Evolutionary conservation across 2,329 filamentous ascomycete species (phyloP), one percentile per base, ranked within the genome.

Genomic region (Capronia epimyces): DNA sequence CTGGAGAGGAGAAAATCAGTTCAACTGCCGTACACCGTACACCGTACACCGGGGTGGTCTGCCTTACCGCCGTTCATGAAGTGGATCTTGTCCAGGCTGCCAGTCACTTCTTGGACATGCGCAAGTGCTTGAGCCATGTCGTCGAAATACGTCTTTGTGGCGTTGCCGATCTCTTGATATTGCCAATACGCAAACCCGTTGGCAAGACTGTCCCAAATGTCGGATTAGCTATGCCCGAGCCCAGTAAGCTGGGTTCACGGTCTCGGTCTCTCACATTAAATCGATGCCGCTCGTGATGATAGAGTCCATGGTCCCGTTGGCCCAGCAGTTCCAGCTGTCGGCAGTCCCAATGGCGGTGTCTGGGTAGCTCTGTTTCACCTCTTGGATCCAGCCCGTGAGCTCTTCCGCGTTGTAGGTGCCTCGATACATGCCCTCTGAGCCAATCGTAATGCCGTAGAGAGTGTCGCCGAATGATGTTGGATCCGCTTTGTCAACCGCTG

Each of bases 121-220:
- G 68, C 70, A 58, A 83, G 75, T 20, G 82, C 83, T 66, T 82
- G 78, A 61, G 74, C 73, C 65, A 86, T 80, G 62, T 86, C 83
- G 61, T 85, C 77, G 60, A 86, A 79, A 71, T 84, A 86, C 46
- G 77, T 81, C 52, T 75, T 67, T 34, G 78, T 79, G 27, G 79
- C 79, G 61, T 83, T 80, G 50, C 71, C 69, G 55, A 77, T 77
- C 40, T 70, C 70, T 64, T 77, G 75, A 36, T 77, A 81, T 66
- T 87, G 84, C 84, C 84, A 87, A 75, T 85, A 87, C 25, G 80
- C 77, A 65, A 87, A 87, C 21, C 81, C 84, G 64, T 87, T 87
- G 65, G 78, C 74, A 54, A 87, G 71, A 50, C 75, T 57, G 29
- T 25, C 20, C 18, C 27, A 3, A 7, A 13, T 22, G 29, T 36